Percentiles rank a stretch among this genome's conserved stretches.
These are phyloP conservation scores for Fusarium foetens DNA, from an alignment of 2,329 filamentous ascomycete species.

Conservation along the genomic window DNA sequence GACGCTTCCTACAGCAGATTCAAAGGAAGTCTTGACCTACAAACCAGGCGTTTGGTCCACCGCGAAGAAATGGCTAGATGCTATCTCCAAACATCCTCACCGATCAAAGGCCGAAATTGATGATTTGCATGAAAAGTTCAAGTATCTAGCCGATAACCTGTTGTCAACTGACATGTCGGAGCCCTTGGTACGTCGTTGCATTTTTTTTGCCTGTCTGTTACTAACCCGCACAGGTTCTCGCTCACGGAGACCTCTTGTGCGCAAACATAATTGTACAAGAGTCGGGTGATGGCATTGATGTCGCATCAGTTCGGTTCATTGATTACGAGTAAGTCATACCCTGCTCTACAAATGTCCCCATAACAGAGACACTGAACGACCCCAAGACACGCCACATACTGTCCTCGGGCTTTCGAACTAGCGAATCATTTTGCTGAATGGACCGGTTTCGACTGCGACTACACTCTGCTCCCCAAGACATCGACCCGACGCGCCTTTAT, in stretches of 20 bases:
- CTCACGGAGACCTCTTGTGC: conserved; percentile 37
- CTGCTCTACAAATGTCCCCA: neutral
- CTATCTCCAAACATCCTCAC: conserved; percentile 10
- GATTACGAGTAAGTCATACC: conserved; percentile 38
- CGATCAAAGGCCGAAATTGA: conserved; percentile 8
- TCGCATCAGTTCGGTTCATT: conserved; percentile 35
- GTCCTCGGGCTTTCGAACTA: conserved; percentile 36
- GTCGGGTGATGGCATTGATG: neutral
- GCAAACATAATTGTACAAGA: conserved; percentile 39
- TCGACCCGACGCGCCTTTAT: conserved; percentile 32
- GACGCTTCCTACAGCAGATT: conserved; percentile 3
- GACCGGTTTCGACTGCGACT: conserved; percentile 38
- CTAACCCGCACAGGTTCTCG: conserved; percentile 27
- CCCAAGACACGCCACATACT: conserved; percentile 38
- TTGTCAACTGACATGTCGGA: conserved; percentile 16
- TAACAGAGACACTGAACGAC: neutral
- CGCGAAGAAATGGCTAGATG: conserved; percentile 37
- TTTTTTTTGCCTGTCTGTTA: neutral
- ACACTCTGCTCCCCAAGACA: conserved; percentile 20
- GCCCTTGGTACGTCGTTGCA: conserved; percentile 28
- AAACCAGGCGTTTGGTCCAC: conserved; percentile 36
- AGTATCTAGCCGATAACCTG: conserved; percentile 22
- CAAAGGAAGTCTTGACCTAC: conserved; percentile 1
- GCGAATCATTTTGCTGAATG: conserved; percentile 41
- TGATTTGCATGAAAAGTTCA: conserved; percentile 21